Evolutionary conservation across 371 early-diverging fungal species (phyloP).

Genomic region (Basidiobolus meristosporus): DNA sequence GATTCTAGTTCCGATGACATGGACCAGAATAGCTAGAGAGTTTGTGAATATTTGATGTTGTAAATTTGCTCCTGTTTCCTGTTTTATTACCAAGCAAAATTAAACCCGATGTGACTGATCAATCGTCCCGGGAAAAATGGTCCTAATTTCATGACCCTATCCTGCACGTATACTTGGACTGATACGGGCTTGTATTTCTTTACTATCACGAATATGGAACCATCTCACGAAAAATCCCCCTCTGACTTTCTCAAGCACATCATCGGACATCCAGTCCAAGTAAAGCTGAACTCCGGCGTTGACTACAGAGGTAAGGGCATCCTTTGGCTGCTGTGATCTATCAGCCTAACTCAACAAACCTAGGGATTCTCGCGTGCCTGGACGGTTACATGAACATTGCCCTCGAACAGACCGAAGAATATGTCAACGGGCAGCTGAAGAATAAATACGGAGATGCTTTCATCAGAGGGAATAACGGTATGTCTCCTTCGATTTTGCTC

Average conservation of each 20-base stretch:
- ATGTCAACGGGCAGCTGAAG: constrained; percentile 74
- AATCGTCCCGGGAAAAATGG: no score
- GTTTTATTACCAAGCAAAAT: no score
- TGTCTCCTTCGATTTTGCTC: not conserved
- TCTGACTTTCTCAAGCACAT: constrained; percentile 67
- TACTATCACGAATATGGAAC: constrained; percentile 3
- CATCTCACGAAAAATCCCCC: constrained; percentile 19
- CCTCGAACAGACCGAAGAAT: constrained; percentile 89
- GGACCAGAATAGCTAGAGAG: no score
- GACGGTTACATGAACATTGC: constrained; percentile 99
- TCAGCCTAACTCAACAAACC: not conserved
- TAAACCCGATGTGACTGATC: no score
- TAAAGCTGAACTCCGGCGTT: constrained; percentile 85
- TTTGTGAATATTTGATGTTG: no score
- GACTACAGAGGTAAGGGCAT: constrained; percentile 63
- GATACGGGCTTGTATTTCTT: no score
- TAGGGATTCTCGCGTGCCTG: constrained; percentile 82
- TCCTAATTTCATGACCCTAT: no score
- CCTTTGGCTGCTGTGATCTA: not conserved
- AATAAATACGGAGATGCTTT: constrained; percentile 90
- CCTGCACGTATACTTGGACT: no score
- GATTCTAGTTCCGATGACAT: no score
- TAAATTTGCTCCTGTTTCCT: no score
- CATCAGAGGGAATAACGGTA: constrained; percentile 94
- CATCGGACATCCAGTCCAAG: constrained; percentile 66